Percentiles rank a stretch among this genome's conserved stretches.
These are phyloP conservation scores for Monosporascus sp. DNA, from an alignment of 2,329 filamentous ascomycete genomes.

Conservation along the genomic window DNA sequence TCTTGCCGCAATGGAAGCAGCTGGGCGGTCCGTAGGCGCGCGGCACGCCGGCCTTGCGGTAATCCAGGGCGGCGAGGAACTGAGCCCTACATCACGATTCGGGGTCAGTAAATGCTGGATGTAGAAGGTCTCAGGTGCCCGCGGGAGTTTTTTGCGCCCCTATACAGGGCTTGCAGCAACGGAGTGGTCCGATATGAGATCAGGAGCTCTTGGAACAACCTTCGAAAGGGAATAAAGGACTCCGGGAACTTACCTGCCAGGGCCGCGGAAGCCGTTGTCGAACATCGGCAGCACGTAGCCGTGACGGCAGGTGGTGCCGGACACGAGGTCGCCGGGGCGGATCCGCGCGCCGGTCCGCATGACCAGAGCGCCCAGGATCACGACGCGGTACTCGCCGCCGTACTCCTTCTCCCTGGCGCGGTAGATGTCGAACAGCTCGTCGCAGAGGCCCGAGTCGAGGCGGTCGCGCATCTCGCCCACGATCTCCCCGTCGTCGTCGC, in stretches of 20 bases:
- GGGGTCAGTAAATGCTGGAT: too few species aligned
- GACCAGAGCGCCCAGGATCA: background rate
- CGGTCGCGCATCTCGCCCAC: background rate
- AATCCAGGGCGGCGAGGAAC: background rate
- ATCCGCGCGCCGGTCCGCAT: background rate
- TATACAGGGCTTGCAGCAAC: too few species aligned
- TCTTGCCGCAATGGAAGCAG: background rate
- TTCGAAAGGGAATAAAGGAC: too few species aligned
- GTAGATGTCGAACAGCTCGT: background rate
- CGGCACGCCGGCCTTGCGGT: background rate
- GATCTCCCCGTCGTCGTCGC: background rate
- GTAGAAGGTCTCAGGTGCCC: too few species aligned
- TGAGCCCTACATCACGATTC: too few species aligned
- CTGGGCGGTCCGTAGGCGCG: background rate
- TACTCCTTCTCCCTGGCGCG: background rate
- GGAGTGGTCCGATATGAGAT: too few species aligned
- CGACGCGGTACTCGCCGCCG: background rate
- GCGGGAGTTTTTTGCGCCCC: too few species aligned
- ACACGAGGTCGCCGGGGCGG: background rate
- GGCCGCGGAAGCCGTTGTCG: too few species aligned
- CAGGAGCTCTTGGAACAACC: too few species aligned
- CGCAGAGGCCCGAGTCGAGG: background rate
- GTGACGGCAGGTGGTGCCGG: too few species aligned
- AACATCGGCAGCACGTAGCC: too few species aligned
- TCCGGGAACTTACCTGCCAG: too few species aligned